These are phyloP conservation scores for Fistulinella prunicolor DNA, from an alignment of 768 basidiomycete species.

Conservation along the genomic window DNA sequence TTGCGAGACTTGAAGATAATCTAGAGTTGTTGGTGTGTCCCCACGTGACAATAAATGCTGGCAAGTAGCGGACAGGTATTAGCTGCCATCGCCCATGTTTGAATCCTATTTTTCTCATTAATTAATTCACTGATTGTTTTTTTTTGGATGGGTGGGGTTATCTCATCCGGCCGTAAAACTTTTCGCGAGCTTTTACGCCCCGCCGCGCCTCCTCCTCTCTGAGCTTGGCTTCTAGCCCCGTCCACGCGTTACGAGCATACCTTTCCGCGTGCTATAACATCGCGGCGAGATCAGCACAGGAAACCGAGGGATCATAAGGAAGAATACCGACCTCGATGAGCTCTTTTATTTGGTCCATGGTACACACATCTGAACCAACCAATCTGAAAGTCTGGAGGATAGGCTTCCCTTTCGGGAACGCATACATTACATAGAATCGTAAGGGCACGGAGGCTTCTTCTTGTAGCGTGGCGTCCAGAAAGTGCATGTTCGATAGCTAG, in stretches of 20 bases:
- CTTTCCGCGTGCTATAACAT: slow-evolving; percentile 59
- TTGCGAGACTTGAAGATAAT: too few relatives aligned
- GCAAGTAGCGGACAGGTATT: too few relatives aligned
- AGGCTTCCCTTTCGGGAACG: slow-evolving; percentile 46
- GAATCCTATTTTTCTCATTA: too few relatives aligned
- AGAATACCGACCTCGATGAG: slow-evolving; percentile 50
- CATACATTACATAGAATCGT: slow-evolving; percentile 60
- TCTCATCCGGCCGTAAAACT: slow-evolving; percentile 35
- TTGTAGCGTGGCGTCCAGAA: slow-evolving; percentile 67
- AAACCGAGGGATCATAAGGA: background rate
- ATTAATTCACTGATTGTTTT: too few relatives aligned
- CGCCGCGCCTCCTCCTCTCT: slow-evolving; percentile 61
- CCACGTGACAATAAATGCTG: too few relatives aligned
- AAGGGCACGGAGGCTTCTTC: slow-evolving; percentile 71
- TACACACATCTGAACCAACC: slow-evolving; percentile 60
- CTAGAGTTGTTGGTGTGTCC: too few relatives aligned
- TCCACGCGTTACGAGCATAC: slow-evolving; percentile 56
- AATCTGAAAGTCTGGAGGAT: slow-evolving; percentile 62
- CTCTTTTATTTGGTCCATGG: slow-evolving; percentile 43
- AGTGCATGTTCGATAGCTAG: slow-evolving; percentile 58
- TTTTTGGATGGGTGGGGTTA: too few relatives aligned
- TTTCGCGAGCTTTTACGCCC: slow-evolving; percentile 56
- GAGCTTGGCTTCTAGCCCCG: slow-evolving; percentile 59
- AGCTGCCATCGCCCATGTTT: too few relatives aligned
- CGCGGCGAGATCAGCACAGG: slow-evolving; percentile 43